Conservation (phyloP, 2,329 filamentous ascomycete species). For the Sporothrix dimorphospora region DNA sequence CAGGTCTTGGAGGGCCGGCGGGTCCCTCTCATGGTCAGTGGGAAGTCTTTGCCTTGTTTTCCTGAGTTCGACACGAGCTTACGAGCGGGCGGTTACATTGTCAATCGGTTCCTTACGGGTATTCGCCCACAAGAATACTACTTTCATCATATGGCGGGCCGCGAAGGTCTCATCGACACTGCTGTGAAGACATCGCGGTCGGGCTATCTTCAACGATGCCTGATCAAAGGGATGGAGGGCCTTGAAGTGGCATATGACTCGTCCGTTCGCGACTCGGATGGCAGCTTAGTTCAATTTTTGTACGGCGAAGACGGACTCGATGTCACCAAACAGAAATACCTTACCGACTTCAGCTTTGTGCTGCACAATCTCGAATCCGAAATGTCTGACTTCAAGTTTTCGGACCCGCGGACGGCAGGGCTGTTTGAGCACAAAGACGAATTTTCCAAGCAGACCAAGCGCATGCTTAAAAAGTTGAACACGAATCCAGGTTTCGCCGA, state of each 20-base stretch:
- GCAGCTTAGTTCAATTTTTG: conserved; percentile 89
- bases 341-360: conserved; percentile 87
- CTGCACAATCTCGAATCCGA: conserved; percentile 83
- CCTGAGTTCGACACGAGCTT: conserved; percentile 87
- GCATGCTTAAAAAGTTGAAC: conserved; percentile 72
- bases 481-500: conserved; percentile 59
- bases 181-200: conserved; percentile 98
- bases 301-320: conserved; percentile 97
- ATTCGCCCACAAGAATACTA: conserved; percentile 98
- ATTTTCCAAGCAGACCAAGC: conserved; percentile 79
- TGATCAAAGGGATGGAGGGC: conserved; percentile 99
- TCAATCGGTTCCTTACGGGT: conserved; percentile 95
- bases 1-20: conserved; percentile 93
- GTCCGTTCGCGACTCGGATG: conserved; percentile 91
- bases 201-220: conserved; percentile 92
- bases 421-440: conserved; percentile 59
- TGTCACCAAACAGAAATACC: conserved; percentile 89
- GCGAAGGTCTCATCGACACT: conserved; percentile 97
- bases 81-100: conserved; percentile 89
- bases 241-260: conserved; percentile 90
- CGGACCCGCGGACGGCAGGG: conserved; percentile 51
- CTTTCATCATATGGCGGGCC: conserved; percentile 98
- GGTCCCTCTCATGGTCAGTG: conserved; percentile 96
- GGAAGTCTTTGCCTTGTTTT: conserved; percentile 94
- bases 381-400: conserved; percentile 72